Evolutionary conservation across 805 yeast species (phyloP).

Genomic region (Pachysolen tannophilus): DNA sequence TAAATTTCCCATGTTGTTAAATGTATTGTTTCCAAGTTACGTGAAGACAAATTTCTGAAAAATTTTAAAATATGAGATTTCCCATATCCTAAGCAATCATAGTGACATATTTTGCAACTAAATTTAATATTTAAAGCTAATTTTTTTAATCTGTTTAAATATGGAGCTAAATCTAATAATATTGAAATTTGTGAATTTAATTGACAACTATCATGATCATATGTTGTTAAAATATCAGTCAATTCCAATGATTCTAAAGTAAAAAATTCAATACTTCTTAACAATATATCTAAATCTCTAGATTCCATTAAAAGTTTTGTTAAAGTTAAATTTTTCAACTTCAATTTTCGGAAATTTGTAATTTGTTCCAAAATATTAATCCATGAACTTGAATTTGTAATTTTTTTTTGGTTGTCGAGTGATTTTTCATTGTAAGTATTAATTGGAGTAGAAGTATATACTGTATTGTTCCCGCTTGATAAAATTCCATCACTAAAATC

Average conservation of each 20-base stretch:
- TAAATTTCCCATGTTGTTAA: not conserved
- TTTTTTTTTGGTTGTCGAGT: too few species aligned
- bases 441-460: too few species aligned
- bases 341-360: not conserved
- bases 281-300: conserved; percentile 2
- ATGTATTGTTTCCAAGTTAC: conserved; percentile 1
- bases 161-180: conserved; percentile 1
- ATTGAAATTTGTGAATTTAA: not conserved
- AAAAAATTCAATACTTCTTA: not conserved
- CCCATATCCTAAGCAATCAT: conserved; percentile 5
- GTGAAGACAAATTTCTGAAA: conserved; percentile 4
- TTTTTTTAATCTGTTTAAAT: conserved; percentile 1
- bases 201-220: conserved; percentile 2
- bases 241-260: conserved; percentile 4
- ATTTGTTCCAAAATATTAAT: conserved; percentile 1
- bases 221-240: conserved; percentile 2
- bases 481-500: too few species aligned
- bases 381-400: conserved; percentile 1
- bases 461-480: too few species aligned
- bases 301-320: conserved; percentile 4
- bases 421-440: too few species aligned
- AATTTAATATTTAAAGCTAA: conserved; percentile 7
- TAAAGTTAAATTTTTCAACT: conserved; percentile 4
- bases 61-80: conserved; percentile 3
- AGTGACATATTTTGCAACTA: conserved; percentile 3